Evolutionary conservation across 1,139 yeast genomes (phyloP).

Genomic region (Geotrichum cucujoidarum): DNA sequence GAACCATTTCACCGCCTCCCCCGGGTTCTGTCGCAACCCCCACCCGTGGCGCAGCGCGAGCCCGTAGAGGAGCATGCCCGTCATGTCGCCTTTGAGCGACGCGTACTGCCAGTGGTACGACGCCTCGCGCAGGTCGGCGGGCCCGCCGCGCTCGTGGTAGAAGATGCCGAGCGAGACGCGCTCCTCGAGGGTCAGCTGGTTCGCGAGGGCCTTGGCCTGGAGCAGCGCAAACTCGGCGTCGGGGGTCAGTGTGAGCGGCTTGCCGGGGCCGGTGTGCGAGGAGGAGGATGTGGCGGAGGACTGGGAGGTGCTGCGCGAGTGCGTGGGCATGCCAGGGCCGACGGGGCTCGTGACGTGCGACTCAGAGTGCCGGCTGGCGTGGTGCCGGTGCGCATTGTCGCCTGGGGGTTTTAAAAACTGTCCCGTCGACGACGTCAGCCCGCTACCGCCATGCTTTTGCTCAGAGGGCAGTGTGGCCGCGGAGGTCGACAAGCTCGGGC

Average conservation of each 20-base stretch:
- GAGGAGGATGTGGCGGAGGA: conserved; percentile 8
- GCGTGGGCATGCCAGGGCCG: no score
- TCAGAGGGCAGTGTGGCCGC: no score
- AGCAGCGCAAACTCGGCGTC: conserved; percentile 16
- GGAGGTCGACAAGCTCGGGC: no score
- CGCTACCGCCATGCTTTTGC: no score
- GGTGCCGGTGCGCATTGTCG: neutral
- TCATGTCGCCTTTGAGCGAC: conserved; percentile 54
- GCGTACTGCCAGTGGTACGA: conserved; percentile 63
- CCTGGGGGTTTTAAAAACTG: no score
- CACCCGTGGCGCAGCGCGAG: conserved; percentile 65
- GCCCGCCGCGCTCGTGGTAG: conserved; percentile 51
- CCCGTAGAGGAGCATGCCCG: conserved; percentile 71
- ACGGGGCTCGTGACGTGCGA: conserved; percentile 4
- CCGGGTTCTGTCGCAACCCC: conserved; percentile 59
- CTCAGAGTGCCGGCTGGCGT: conserved; percentile 2
- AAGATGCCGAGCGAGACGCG: conserved; percentile 51
- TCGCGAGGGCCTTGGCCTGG: conserved; percentile 14
- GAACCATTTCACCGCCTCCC: conserved; percentile 59
- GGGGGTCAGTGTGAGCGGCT: neutral
- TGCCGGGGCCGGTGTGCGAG: conserved; percentile 1
- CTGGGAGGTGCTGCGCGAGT: neutral
- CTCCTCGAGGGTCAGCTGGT: conserved; percentile 35
- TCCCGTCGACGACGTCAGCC: no score
- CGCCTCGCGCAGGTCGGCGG: conserved; percentile 63